Base-by-base conservation (phyloP, 345 rosid species). In the Gossypium bickii region DNA sequence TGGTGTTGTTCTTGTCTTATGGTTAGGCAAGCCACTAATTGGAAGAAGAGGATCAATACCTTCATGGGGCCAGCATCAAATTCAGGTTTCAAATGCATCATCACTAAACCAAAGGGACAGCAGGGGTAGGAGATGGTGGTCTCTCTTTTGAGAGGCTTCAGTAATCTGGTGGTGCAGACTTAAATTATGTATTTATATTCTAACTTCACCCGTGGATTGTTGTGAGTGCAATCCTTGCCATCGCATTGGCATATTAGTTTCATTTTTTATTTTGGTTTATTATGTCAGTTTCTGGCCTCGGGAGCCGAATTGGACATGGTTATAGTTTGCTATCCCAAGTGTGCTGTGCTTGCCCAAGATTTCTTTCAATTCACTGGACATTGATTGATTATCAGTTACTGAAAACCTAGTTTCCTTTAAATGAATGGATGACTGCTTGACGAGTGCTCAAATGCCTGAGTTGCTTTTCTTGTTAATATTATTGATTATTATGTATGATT, bases 111-210 rank as follows among this genome's bases (percentile, higher is more conserved):
- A 78, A 75, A 86, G 90, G 76, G 97, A 73, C 58, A 81, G 76
- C 81, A 81, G 89, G 78, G 82, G 83, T 78, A 82, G 95, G 80
- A 94, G 97, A 77, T 92, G 98, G 97, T 83, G 60, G 73, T 51
- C 90, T 25, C 75, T 87, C 70, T 90, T 89, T 83, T 93, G 77
- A 75, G 47, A 13, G 49, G 73, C 56, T 51, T 29, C 60, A 9
- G 16, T 29, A 17, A 51, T 69, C 60, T 27, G 61, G 47, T 52
- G 15, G 59, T 45, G 44, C 7, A 4, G 58, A 16, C 27, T 68
- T 15, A 15, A 15, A 25, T 49, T 34, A 9, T 9, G 72, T 15
- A 12, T 68, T 16, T 25, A 11, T 27, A 34, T 49, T 49, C 56
- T 51, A 51, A 69, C 25, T 69, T 69, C 25, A 27, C 24, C 13